Conservation (phyloP, 345 rosid species). For the Dipteronia dyeriana region DNA sequence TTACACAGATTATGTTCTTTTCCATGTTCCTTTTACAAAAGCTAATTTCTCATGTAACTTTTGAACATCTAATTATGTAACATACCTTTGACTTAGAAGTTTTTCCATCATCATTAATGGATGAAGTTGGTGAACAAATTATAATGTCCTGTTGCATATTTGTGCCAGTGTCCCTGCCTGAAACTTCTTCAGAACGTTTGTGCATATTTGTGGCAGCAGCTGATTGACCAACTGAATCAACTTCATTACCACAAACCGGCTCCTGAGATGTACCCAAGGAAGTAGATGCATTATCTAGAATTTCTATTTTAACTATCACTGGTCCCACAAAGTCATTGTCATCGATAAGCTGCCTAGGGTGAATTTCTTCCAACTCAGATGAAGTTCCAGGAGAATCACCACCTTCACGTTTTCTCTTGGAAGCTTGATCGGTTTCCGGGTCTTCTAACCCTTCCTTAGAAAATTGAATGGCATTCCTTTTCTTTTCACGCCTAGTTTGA, state of each 20-base stretch:
- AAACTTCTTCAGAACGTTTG: conserved; percentile 31
- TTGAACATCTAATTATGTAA: conserved; percentile 10
- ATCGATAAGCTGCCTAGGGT: not conserved
- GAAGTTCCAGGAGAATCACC: conserved; percentile 28
- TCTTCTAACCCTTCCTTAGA: conserved; percentile 57
- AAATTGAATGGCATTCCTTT: conserved; percentile 55
- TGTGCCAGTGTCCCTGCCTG: conserved; percentile 7
- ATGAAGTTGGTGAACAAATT: conserved; percentile 9
- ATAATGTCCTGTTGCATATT: conserved; percentile 23
- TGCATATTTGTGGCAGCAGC: conserved; percentile 14
- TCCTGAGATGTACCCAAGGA: conserved; percentile 23
- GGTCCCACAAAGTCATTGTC: conserved; percentile 26
- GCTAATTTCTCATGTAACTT: not conserved
- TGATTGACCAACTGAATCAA: conserved; percentile 16
- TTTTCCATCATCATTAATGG: conserved; percentile 25
- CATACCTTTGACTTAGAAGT: conserved; percentile 37
- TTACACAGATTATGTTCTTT: not conserved
- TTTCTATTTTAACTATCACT: conserved; percentile 19
- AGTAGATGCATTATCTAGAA: conserved; percentile 13
- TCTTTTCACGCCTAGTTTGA: conserved; percentile 62
- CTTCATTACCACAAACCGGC: conserved; percentile 19
- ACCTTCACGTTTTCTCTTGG: conserved; percentile 21
- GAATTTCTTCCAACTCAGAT: conserved; percentile 18
- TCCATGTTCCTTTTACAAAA: not conserved
- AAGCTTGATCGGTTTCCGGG: conserved; percentile 30